Conservation (phyloP, 805 yeast genomes). For the Saccharomycopsis selenospora region DNA sequence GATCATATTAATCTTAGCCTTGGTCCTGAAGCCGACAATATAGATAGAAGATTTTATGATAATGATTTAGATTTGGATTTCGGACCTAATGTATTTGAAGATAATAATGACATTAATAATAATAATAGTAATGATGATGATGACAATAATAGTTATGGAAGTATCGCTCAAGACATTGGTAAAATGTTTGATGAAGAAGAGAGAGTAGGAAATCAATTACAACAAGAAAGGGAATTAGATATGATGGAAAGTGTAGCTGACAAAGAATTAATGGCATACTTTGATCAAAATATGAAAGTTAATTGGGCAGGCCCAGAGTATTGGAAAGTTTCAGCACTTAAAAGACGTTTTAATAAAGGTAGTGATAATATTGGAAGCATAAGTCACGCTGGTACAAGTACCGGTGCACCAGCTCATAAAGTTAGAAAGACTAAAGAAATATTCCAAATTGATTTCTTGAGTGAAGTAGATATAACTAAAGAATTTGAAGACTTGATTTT, state of each 20-base stretch:
- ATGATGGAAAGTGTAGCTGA: constrained; percentile 35
- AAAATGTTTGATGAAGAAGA: constrained; percentile 21
- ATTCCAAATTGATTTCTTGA: constrained; percentile 38
- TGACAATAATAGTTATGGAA: constrained; percentile 23
- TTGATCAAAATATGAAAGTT: constrained; percentile 60
- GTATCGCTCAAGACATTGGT: constrained; percentile 16
- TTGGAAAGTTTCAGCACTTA: constrained; percentile 72
- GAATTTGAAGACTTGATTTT: constrained; percentile 37
- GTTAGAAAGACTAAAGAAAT: constrained; percentile 32
- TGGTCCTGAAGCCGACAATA: constrained; percentile 27
- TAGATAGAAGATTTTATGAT: constrained; percentile 4
- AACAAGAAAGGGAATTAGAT: constrained; percentile 22
- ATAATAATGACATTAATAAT: constrained; percentile 20
- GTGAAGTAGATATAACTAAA: constrained; percentile 18
- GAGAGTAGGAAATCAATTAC: constrained; percentile 18
- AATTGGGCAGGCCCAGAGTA: constrained; percentile 93
- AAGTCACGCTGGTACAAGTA: constrained; percentile 4
- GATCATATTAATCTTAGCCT: constrained; percentile 23
- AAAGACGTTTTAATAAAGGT: too few relatives aligned
- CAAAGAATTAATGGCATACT: constrained; percentile 67
- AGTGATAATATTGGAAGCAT: constrained; percentile 13
- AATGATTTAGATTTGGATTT: constrained; percentile 20
- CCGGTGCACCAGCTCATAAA: constrained; percentile 3
- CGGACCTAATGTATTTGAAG: constrained; percentile 22
- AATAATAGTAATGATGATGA: constrained; percentile 24